Evolutionary conservation across 2,329 filamentous ascomycete genomes (phyloP).

Genomic region (Shiraia sp.): DNA sequence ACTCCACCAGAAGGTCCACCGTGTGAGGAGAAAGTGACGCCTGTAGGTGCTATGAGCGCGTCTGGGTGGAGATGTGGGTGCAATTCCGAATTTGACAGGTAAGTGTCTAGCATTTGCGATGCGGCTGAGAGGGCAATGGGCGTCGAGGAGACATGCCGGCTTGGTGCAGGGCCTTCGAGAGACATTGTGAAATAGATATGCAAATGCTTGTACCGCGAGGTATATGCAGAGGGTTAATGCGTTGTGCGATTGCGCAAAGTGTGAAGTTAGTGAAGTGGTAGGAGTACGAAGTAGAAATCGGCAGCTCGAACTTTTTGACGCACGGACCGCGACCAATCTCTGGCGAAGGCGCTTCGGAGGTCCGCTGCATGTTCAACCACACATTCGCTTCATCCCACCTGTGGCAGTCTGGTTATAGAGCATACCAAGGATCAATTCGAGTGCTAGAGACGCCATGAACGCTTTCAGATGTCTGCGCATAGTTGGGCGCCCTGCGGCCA

Average conservation of each 20-base stretch:
- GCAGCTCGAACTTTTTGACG: conserved; percentile 32
- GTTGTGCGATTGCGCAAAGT: not conserved
- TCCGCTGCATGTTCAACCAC: conserved; percentile 3
- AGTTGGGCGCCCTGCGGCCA: conserved; percentile 24
- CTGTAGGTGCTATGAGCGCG: conserved; percentile 48
- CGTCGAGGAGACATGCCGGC: conserved; percentile 34
- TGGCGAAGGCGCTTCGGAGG: conserved; percentile 19
- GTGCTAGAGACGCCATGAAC: conserved; percentile 30
- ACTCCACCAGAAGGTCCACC: conserved; percentile 52
- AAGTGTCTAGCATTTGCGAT: conserved; percentile 43
- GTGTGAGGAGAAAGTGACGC: conserved; percentile 48
- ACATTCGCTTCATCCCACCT: not conserved
- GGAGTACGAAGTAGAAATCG: too few species aligned
- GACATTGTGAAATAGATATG: conserved; percentile 28
- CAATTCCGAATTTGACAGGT: conserved; percentile 45
- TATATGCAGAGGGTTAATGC: not conserved
- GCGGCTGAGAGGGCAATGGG: conserved; percentile 41
- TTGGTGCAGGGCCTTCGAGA: conserved; percentile 43
- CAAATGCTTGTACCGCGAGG: conserved; percentile 1
- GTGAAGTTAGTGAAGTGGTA: not conserved
- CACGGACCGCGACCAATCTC: conserved; percentile 26
- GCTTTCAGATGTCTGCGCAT: conserved; percentile 36
- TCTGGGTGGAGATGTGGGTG: conserved; percentile 55
- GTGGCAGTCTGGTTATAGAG: not conserved
- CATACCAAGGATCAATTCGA: conserved; percentile 2